Evolutionary conservation across 805 yeast species (phyloP), one percentile per base, ranked within the genome.

Genomic region (Candida coquimbonensis): DNA sequence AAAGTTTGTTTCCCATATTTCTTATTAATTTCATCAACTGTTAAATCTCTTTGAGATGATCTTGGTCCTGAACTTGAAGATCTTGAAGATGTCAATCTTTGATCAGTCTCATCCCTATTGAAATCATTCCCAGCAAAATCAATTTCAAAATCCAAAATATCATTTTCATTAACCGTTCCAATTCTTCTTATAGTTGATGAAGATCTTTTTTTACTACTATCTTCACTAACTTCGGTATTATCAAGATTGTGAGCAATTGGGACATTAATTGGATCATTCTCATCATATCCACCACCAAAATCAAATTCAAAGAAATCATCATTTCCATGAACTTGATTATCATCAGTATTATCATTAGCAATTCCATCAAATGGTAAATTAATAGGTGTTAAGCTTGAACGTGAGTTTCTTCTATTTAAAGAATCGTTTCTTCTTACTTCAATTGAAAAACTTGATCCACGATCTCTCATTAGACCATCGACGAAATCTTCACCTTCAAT

Each of bases 361-460:
- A 29, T 29, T 19, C 36, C 40, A n/a, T 42, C 34, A 4, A 53
- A 24, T 9, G 49, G 50, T 25, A 56, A 26, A 11, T 54, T 40
- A 8, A 57, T 19, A 2, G 55, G 52, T n/a, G 54, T 31, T 17
- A 57, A 44, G 31, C 60, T 55, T 3, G 51, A 53, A 13, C 62
- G 37, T 2, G 62, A 58, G 16, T 50, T 40, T 39, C 60, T 52
- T 51, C 61, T 54, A 12, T 57, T 44, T 3, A 19, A 12, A 4
- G 62, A 57, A 3, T 40, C 38, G 36, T 57, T 53, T 54, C 63
- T 53, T 40, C 49, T 52, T 4, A 49, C 43, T 40, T 59, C 63
- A 35, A 58, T 49, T 0, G 62, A 58, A 14, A 45, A 49, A 36
- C 54, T 49, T 4, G 59, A 55, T 36, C 60, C 56, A 48, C 56